A percentile compares a stretch with the other conserved stretches of the same genome.
Evolutionary conservation across 768 basidiomycete species (phyloP).

Genomic region (Cystobasidiopsis lactophilus): DNA sequence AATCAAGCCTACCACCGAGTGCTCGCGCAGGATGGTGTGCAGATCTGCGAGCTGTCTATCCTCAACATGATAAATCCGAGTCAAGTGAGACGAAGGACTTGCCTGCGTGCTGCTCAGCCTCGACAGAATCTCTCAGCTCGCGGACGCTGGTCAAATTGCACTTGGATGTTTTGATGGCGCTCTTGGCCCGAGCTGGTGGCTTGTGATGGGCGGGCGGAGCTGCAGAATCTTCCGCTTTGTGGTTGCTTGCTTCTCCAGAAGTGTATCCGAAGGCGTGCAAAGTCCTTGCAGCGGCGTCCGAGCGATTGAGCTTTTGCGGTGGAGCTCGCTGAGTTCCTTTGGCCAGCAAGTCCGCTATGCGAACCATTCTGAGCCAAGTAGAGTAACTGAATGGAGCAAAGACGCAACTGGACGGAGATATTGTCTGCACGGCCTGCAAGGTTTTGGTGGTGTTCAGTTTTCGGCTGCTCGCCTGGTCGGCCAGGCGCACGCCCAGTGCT

Average conservation of each 20-base stretch:
- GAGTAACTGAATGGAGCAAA: too few relatives aligned
- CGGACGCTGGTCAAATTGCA: constrained; percentile 56
- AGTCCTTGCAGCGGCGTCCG: constrained; percentile 64
- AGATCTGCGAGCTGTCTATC: constrained; percentile 34
- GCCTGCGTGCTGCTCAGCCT: constrained; percentile 43
- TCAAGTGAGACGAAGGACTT: constrained; percentile 20
- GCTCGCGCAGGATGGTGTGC: constrained; percentile 58
- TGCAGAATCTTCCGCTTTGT: too few relatives aligned
- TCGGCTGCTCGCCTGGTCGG: neutral
- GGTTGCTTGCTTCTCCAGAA: neutral
- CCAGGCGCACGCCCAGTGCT: constrained; percentile 26
- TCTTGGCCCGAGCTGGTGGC: too few relatives aligned
- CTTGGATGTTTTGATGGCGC: constrained; percentile 42
- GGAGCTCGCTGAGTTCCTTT: constrained; percentile 8
- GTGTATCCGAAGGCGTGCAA: constrained; percentile 64
- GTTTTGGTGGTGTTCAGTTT: too few relatives aligned
- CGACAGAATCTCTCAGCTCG: constrained; percentile 34
- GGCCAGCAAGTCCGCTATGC: too few relatives aligned
- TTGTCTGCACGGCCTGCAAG: too few relatives aligned
- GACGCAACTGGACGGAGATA: too few relatives aligned
- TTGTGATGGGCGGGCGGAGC: too few relatives aligned
- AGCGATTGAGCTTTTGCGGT: constrained; percentile 79
- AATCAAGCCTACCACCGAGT: constrained; percentile 80
- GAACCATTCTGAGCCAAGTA: too few relatives aligned
- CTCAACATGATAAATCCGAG: neutral